Base-by-base conservation (phyloP, 768 basidiomycete genomes). In the Pleurotus giganteus region DNA sequence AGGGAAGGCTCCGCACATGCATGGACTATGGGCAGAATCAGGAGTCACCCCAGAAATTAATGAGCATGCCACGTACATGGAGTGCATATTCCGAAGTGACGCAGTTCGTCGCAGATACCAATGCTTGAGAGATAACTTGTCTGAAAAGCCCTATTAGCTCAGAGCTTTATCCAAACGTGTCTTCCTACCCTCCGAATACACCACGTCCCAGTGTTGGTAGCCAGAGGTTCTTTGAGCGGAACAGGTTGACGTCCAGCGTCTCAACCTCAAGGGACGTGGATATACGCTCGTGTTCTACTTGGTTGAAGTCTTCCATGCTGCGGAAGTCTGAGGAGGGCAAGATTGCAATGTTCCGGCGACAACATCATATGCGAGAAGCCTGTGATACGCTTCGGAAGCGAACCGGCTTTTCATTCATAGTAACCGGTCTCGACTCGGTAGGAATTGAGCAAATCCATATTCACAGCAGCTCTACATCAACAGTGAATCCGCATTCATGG, bases 121-220 rank as follows among this genome's bases (percentile, higher is more conserved):
- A 71, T 4, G 91, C 92, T 64, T 94, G 91, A 32, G 88, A 91
- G 60, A 94, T 91, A 55, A 94, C 91, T 69, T 93, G 90, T 3
- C 80, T 72, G 46, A 6, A 27, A 47, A 24, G n/a, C 13, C 17
- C 28, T 45, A n/a, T 8, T 44, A 37, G 29, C 39, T 12, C 17
- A 13, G 44, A 21, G n/a, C 31, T 17, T 13, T 2, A 28, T 41
- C n/a, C 9, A 27, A 2, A n/a, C 36, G 4, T 24, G 8, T 23
- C 6, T 58, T 42, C 74, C 58, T 60, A 79, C 73, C 91, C 91
- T 57, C 92, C 91, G 62, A 90, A 94, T 12, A 91, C 90, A 13
- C 91, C 90, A 45, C 91, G 76, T 13, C 80, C 78, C 15, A 75
- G 70, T 6, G 67, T 59, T 0, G 88, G 90, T n/a, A 82, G 44